Percentiles rank a stretch among this genome's conserved stretches.
phyloP scores from a whole-genome alignment of 2,329 filamentous ascomycete species.

The Myotisia sp. region DNA sequence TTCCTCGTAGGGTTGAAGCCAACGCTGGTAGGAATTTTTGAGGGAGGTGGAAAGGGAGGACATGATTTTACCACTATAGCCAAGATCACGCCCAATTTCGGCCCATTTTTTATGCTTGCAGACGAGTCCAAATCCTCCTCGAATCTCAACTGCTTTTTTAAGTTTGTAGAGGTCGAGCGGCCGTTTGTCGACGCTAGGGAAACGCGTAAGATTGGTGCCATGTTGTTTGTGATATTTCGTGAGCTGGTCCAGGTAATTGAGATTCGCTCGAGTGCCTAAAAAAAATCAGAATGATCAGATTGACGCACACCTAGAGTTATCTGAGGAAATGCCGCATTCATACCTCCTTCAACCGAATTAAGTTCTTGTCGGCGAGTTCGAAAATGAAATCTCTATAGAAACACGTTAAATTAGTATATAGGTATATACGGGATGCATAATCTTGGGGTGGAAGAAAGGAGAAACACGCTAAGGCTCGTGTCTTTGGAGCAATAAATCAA shows the following conservation, averaged over 20 bases:
- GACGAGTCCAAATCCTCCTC: constrained; percentile 89
- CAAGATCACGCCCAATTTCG: constrained; percentile 88
- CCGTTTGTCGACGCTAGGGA: constrained; percentile 95
- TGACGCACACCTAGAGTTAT: constrained; percentile 23
- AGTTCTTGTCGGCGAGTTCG: constrained; percentile 89
- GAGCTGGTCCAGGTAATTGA: constrained; percentile 89
- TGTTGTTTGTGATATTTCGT: constrained; percentile 95
- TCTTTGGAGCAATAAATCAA: too few relatives aligned
- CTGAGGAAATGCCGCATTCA: constrained; percentile 11
- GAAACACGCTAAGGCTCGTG: too few relatives aligned
- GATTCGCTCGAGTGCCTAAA: constrained; percentile 77
- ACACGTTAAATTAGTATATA: constrained; percentile 1
- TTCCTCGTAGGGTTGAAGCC: constrained; percentile 93
- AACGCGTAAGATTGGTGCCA: constrained; percentile 81
- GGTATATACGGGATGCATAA: too few relatives aligned
- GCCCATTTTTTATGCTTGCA: constrained; percentile 99
- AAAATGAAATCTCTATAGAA: constrained; percentile 76
- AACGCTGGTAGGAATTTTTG: constrained; percentile 95
- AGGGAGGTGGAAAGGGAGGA: constrained; percentile 92
- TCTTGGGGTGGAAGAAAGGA: too few relatives aligned
- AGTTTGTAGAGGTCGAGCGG: constrained; percentile 88
- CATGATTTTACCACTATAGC: constrained; percentile 99
- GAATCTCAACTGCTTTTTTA: constrained; percentile 89
- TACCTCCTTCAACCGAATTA: constrained; percentile 96
- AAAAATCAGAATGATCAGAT: constrained; percentile 29